phyloP scores from a whole-genome alignment of 1,139 yeast genomes.

The Nematodospora anomalae region DNA sequence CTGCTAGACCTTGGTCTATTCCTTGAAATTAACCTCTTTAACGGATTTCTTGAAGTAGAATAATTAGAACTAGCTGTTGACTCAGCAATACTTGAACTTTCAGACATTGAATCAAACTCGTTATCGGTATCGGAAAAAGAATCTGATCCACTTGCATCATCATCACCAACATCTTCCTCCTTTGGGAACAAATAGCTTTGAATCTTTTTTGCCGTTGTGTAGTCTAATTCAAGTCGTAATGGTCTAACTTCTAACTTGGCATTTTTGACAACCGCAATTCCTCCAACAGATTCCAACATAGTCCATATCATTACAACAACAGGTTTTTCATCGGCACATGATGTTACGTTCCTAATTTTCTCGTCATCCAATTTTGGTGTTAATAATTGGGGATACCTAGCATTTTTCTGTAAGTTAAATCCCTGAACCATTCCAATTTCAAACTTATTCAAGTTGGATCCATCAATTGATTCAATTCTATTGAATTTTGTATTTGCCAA shows the following conservation, averaged over 20 bases:
- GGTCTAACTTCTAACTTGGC: conserved; percentile 63
- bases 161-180: conserved; percentile 20
- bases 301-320: conserved; percentile 67
- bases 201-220: conserved; percentile 59
- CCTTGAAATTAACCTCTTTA: conserved; percentile 14
- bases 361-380: conserved; percentile 44
- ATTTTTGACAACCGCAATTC: conserved; percentile 60
- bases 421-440: conserved; percentile 67
- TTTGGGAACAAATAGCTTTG: conserved; percentile 68
- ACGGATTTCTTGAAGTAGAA: conserved; percentile 17
- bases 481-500: conserved; percentile 63
- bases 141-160: conserved; percentile 7
- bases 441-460: conserved; percentile 61
- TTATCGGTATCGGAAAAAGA: conserved; percentile 3
- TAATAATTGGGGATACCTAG: conserved; percentile 70
- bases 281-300: conserved; percentile 80
- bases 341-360: conserved; percentile 9
- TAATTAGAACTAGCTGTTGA: not conserved
- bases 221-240: conserved; percentile 70
- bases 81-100: conserved; percentile 4
- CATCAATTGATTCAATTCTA: conserved; percentile 54
- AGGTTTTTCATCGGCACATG: conserved; percentile 21
- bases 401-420: conserved; percentile 59
- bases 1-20: conserved; percentile 5
- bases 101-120: conserved; percentile 1